Evolutionary conservation across 176 grass and related monocot species (phyloP).

Genomic region (Oryza glumipatula): DNA sequence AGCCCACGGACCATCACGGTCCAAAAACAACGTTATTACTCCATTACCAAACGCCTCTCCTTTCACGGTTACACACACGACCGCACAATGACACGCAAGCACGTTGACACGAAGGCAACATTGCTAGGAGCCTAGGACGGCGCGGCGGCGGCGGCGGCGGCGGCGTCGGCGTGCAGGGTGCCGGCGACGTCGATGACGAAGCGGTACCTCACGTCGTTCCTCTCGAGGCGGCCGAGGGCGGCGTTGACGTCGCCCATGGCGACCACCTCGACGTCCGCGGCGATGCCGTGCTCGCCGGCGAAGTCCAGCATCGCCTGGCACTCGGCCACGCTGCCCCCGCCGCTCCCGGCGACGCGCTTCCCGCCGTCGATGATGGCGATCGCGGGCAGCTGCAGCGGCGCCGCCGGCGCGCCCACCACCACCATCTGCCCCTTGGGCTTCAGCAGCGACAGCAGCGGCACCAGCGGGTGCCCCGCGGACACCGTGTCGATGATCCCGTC

Average conservation of each 20-base stretch:
- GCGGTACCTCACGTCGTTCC: slow-evolving; percentile 65
- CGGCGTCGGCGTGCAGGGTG: neutral
- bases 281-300: slow-evolving; percentile 35
- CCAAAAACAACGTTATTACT: no score
- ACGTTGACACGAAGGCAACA: no score
- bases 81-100: no score
- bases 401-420: slow-evolving; percentile 35
- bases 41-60: no score
- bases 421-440: slow-evolving; percentile 50
- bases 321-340: slow-evolving; percentile 37
- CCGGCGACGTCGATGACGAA: slow-evolving; percentile 58
- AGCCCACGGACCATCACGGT: no score
- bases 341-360: slow-evolving; percentile 40
- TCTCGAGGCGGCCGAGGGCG: slow-evolving; percentile 38
- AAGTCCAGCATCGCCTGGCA: slow-evolving; percentile 54
- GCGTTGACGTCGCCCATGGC: slow-evolving; percentile 63
- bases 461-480: slow-evolving; percentile 47
- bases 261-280: slow-evolving; percentile 56
- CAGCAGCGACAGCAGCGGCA: slow-evolving; percentile 42
- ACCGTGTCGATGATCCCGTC: slow-evolving; percentile 68
- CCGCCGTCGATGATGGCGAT: slow-evolving; percentile 35
- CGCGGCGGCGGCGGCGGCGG: neutral
- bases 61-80: no score
- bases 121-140: no score
- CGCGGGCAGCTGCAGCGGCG: slow-evolving; percentile 43